Base-by-base conservation (phyloP, 2,329 filamentous ascomycete genomes). In the Alternaria triticina region DNA sequence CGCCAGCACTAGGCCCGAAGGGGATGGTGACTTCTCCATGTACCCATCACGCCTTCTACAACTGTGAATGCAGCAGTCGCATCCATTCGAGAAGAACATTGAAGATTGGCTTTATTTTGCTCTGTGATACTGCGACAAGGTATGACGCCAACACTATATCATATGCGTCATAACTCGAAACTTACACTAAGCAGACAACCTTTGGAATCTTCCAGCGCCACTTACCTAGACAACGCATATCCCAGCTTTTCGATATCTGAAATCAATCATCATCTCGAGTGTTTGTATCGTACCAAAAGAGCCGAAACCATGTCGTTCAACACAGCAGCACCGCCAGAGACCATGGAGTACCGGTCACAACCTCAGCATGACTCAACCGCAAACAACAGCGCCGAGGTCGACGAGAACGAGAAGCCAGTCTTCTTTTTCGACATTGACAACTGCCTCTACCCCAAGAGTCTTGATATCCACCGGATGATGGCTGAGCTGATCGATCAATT, bases 391-490 rank as follows among this genome's bases (percentile, higher is more conserved):
- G 23, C 45, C 22, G 78, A 77, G 76, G 70, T 70, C 57, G 68
- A 66, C 27, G 47, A 75, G 44, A 61, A 64, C 40, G 76, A 77
- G 59, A 81, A 87, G 66, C 84, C 86, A 2, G 84, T 92, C 20
- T 87, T 89, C 79, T 89, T 88, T 80, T 98, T 97, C 77, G 96
- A 99, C 78, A 98, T 99, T 76, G 96, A 99, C 85, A 99, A 99
- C 77, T 99, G 96, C 82, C 88, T 98, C 59, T 98, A 97, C 76
- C 89, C 94, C 0, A 94, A 91, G 81, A 94, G 92, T 77, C 89
- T 89, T 70, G 91, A 91, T 72, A 93, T 99, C 49, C 92, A 96
- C 76, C 90, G 96, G 76, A 86, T 92, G 76, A 98, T 99, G 96
- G 89, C 90, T 33, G 86, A 89, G 57, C 85, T 97, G 65, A 99